A percentile compares a stretch with the other conserved stretches of the same genome.
These are phyloP conservation scores for Pythium aristosporum DNA, from an alignment of 352 stramenopile genomes.

Conservation along the genomic window DNA sequence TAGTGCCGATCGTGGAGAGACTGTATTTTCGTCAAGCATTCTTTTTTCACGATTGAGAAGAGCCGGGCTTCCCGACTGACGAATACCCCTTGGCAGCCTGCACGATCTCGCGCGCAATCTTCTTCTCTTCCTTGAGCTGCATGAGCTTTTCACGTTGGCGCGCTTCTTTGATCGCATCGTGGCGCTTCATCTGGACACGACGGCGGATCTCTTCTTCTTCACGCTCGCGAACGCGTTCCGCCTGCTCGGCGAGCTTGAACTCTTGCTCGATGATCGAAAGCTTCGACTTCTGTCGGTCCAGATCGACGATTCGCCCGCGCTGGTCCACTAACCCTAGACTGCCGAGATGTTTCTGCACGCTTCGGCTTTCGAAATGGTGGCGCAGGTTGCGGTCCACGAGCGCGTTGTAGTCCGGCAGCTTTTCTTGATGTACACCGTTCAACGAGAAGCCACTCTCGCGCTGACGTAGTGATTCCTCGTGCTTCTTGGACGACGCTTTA, in stretches of 20 bases:
- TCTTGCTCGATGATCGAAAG: slow-evolving; percentile 92
- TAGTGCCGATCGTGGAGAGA: slow-evolving; percentile 4
- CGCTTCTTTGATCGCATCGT: slow-evolving; percentile 80
- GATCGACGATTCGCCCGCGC: slow-evolving; percentile 85
- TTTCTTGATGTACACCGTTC: slow-evolving; percentile 61
- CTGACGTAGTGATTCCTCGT: slow-evolving; percentile 45
- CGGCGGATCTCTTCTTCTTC: slow-evolving; percentile 88
- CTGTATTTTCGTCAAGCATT: neutral
- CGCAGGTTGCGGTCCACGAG: slow-evolving; percentile 87
- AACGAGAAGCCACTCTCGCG: slow-evolving; percentile 64
- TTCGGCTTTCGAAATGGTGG: slow-evolving; percentile 86
- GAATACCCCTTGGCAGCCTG: slow-evolving; percentile 64
- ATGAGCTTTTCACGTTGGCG: slow-evolving; percentile 79
- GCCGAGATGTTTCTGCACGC: slow-evolving; percentile 77
- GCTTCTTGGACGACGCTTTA: slow-evolving; percentile 34
- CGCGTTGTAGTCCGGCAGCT: slow-evolving; percentile 84
- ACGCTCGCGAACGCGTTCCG: slow-evolving; percentile 60
- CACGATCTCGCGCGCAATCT: slow-evolving; percentile 86
- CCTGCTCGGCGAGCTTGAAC: slow-evolving; percentile 86
- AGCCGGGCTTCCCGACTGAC: slow-evolving; percentile 36
- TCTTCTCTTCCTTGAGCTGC: slow-evolving; percentile 89
- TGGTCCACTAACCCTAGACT: slow-evolving; percentile 84
- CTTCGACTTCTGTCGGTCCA: slow-evolving; percentile 88
- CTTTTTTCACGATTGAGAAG: neutral
- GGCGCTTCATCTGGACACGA: slow-evolving; percentile 86